Evolutionary conservation across 345 rosid species (phyloP).

Genomic region (Sisymbrium altissimum): DNA sequence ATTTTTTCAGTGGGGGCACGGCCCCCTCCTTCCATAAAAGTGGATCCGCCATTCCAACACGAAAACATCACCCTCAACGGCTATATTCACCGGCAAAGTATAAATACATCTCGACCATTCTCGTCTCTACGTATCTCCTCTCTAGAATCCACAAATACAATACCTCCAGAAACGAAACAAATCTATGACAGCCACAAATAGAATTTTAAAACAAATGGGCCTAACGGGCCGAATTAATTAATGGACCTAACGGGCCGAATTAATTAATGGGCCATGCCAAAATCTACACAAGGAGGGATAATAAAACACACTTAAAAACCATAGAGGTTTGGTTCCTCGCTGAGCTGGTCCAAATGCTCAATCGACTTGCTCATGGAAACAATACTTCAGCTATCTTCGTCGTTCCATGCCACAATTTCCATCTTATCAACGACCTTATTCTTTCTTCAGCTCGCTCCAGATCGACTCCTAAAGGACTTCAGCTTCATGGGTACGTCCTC

Average conservation of each 20-base stretch:
- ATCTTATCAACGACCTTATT: slow-evolving; percentile 55
- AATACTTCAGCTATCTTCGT: slow-evolving; percentile 1
- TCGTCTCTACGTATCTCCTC: background rate
- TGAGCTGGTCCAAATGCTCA: background rate
- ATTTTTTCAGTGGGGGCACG: too few relatives aligned
- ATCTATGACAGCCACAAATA: too few relatives aligned
- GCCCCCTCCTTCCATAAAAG: too few relatives aligned
- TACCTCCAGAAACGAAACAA: too few relatives aligned
- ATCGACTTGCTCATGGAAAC: background rate
- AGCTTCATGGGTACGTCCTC: slow-evolving; percentile 68
- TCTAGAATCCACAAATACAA: background rate
- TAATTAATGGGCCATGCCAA: background rate
- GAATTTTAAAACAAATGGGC: background rate
- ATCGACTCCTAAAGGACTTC: slow-evolving; percentile 57
- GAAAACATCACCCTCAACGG: background rate
- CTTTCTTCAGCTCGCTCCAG: slow-evolving; percentile 52
- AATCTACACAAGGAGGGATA: background rate
- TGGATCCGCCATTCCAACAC: too few relatives aligned
- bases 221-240: background rate
- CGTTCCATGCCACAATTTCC: slow-evolving; percentile 39
- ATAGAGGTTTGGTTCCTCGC: background rate
- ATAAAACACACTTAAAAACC: background rate
- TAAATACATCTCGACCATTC: background rate
- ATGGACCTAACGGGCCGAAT: background rate
- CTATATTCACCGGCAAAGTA: too few relatives aligned